Evolutionary conservation across 371 early-diverging fungal genomes (phyloP), one percentile per base, ranked within the genome.

Genomic region (Syncephalastrum sp.): DNA sequence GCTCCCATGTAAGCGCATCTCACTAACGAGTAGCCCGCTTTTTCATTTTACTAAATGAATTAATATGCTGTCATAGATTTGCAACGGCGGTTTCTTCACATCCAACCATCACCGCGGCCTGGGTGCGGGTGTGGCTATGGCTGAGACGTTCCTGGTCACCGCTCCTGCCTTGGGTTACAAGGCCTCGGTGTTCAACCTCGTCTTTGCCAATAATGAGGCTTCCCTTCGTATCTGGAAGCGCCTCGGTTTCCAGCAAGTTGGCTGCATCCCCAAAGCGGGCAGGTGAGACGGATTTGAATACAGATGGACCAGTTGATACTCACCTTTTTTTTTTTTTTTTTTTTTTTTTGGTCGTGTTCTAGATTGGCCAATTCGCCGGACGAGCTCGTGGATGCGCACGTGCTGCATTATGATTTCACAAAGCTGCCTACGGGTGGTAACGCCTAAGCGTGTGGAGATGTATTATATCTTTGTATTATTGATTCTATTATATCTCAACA

Each of bases 161-260:
- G 90, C 83, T 0, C 89, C 91, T 19, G 54, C 75, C 17, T 72
- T 90, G 27, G 91, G 91, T 4, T 92, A 90, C 70, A 74, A 80
- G 42, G 88, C 90, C 3, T 83, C 86, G 25, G 77, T 92, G 67
- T 92, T 92, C 70, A 92, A 92, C 58, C 77, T 92, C 4, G 92
- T 92, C 15, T 92, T 90, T 76, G 83, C 63, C 3, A 84, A 75
- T 48, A 90, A 92, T 60, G 72, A 66, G 17, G 83, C 85, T 13
- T 86, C 87, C 2, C 78, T 89, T 51, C 60, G 69, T 15, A 75
- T 90, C 29, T 90, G 90, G 90, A 68, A 70, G 38, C 64, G 66
- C n/a, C 69, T 86, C 10, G 90, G 89, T 3, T 91, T 91, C 61
- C 50, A 75, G 47, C 77, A 83, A 60, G 78, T 85, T 50, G 92